phyloP scores from a whole-genome alignment of 1,139 yeast species.

The Pichia sp. region DNA sequence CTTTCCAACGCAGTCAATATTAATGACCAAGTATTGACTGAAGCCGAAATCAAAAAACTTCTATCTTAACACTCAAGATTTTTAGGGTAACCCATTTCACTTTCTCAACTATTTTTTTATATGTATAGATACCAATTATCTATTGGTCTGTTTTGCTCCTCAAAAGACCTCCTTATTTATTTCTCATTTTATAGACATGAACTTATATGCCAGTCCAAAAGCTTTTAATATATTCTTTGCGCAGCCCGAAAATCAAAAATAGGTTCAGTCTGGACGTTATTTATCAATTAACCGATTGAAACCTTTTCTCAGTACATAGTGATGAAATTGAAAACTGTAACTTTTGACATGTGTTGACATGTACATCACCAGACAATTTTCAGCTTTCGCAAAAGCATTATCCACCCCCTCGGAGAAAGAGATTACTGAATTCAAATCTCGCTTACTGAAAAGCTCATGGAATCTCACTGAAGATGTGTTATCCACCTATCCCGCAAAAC shows the following conservation, averaged over 20 bases:
- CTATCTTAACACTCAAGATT: constrained; percentile 3
- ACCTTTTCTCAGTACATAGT: not conserved
- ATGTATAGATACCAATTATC: not conserved
- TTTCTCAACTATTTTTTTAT: not conserved
- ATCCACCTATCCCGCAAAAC: constrained; percentile 27
- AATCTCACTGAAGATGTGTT: constrained; percentile 27
- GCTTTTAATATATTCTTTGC: too few relatives aligned
- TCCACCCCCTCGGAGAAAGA: constrained; percentile 7
- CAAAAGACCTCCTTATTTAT: not conserved
- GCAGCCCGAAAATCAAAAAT: not conserved
- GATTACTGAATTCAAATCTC: constrained; percentile 13
- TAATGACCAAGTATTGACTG: constrained; percentile 24
- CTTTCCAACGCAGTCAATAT: constrained; percentile 26
- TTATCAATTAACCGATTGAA: too few relatives aligned
- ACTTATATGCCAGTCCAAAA: too few relatives aligned
- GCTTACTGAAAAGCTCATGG: constrained; percentile 11
- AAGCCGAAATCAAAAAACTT: constrained; percentile 24
- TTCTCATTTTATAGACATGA: not conserved
- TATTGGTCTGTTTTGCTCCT: not conserved
- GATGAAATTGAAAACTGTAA: too few relatives aligned
- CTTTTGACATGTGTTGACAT: not conserved
- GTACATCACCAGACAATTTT: not conserved
- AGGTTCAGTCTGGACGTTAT: too few relatives aligned
- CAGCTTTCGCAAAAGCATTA: not conserved
- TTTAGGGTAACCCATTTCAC: not conserved